A percentile compares a stretch with the other conserved stretches of the same genome.
Evolutionary conservation across 2,329 filamentous ascomycete species (phyloP).

Genomic region (Clonostachys rhizophaga): DNA sequence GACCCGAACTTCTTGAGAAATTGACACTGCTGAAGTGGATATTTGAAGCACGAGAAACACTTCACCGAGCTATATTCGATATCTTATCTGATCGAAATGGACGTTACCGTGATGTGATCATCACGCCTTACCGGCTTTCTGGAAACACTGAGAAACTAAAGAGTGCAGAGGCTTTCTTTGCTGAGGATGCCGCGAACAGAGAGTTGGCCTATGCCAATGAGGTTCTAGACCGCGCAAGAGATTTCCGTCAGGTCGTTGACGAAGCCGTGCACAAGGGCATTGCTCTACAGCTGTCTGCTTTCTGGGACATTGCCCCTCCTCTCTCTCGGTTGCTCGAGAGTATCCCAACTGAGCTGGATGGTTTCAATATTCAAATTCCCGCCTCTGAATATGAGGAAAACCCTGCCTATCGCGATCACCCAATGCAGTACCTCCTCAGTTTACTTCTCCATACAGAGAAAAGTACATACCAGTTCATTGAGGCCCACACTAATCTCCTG

Average conservation of each 20-base stretch:
- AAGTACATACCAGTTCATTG: constrained; percentile 94
- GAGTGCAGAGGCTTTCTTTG: constrained; percentile 78
- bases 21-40: constrained; percentile 95
- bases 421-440: constrained; percentile 85
- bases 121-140: constrained; percentile 73
- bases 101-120: constrained; percentile 78
- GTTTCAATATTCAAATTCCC: constrained; percentile 75
- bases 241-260: constrained; percentile 76
- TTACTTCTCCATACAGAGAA: constrained; percentile 84
- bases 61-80: constrained; percentile 83
- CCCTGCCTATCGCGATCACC: constrained; percentile 72
- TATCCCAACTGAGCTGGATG: constrained; percentile 56
- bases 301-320: constrained; percentile 94
- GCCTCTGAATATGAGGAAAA: constrained; percentile 79
- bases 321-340: constrained; percentile 75
- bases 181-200: constrained; percentile 69
- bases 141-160: constrained; percentile 75
- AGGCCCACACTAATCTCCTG: constrained; percentile 85
- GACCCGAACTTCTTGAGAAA: constrained; percentile 90
- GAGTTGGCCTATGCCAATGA: constrained; percentile 67
- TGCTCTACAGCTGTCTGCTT: constrained; percentile 86
- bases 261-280: constrained; percentile 83
- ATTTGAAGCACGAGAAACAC: constrained; percentile 85
- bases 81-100: constrained; percentile 81
- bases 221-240: constrained; percentile 66